Conservation (phyloP, 2,329 filamentous ascomycete species). For the Thelonectria blattea region DNA sequence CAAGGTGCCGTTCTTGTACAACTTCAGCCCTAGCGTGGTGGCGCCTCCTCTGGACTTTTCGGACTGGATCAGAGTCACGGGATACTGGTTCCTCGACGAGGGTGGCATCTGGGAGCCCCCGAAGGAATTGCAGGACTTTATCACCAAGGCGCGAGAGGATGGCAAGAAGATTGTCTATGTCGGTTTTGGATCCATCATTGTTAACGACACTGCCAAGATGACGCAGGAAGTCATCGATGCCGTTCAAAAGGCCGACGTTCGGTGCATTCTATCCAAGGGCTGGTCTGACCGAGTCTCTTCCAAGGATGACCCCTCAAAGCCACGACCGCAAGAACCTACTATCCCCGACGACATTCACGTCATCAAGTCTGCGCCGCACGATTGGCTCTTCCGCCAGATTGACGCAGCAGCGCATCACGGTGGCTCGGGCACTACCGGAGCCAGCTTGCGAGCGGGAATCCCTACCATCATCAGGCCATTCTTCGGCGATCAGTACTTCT, state of each 20-base stretch:
- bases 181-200: slow-evolving; percentile 95
- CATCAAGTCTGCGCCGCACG: slow-evolving; percentile 91
- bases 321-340: slow-evolving; percentile 66
- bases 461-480: slow-evolving; percentile 96
- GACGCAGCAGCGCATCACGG: slow-evolving; percentile 96
- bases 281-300: slow-evolving; percentile 83
- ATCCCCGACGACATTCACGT: slow-evolving; percentile 81
- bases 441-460: slow-evolving; percentile 86
- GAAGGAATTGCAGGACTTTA: slow-evolving; percentile 78
- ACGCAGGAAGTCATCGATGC: slow-evolving; percentile 93
- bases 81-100: slow-evolving; percentile 97
- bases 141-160: slow-evolving; percentile 79
- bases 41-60: slow-evolving; percentile 92
- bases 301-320: slow-evolving; percentile 51
- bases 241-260: slow-evolving; percentile 87
- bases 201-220: slow-evolving; percentile 85
- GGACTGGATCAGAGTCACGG: slow-evolving; percentile 96
- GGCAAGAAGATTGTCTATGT: slow-evolving; percentile 94
- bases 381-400: slow-evolving; percentile 94
- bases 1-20: slow-evolving; percentile 98
- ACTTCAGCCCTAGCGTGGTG: slow-evolving; percentile 95
- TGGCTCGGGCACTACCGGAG: slow-evolving; percentile 92
- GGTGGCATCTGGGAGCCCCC: slow-evolving; percentile 73
- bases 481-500: slow-evolving; percentile 98
- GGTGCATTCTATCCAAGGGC: slow-evolving; percentile 93